Evolutionary conservation across 192 early-diverging fungal genomes (phyloP).

Genomic region (Dimargaris xerosporica): DNA sequence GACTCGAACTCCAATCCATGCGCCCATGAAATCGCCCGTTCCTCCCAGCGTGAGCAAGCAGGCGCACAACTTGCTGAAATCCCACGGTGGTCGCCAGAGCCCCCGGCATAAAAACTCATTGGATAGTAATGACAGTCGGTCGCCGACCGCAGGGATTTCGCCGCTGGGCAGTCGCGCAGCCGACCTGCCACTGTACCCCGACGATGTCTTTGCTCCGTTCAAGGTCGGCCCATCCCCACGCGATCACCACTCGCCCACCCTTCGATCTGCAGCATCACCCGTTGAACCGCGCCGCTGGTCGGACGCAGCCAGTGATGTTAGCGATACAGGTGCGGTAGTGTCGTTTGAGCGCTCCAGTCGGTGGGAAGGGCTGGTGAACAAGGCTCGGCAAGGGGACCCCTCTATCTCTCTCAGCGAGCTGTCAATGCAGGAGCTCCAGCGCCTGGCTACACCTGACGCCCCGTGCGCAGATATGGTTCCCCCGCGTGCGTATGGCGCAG

Average conservation of each 20-base stretch:
- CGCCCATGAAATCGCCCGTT: neutral
- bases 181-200: neutral
- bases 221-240: neutral
- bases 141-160: neutral
- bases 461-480: too few species aligned
- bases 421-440: constrained; percentile 10
- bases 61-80: neutral
- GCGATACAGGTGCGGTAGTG: constrained; percentile 10
- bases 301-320: neutral
- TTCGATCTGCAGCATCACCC: neutral
- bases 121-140: neutral
- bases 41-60: constrained; percentile 2
- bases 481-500: too few species aligned
- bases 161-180: neutral
- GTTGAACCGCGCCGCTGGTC: constrained; percentile 1
- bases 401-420: constrained; percentile 6
- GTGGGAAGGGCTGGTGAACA: neutral
- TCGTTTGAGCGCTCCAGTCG: constrained; percentile 4
- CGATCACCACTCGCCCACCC: neutral
- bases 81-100: too few species aligned
- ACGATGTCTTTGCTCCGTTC: neutral
- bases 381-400: neutral
- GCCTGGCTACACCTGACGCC: neutral
- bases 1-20: constrained; percentile 9
- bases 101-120: too few species aligned